Base-by-base conservation (phyloP, 2,329 filamentous ascomycete genomes). In the Colletotrichum gloeosporioides region DNA sequence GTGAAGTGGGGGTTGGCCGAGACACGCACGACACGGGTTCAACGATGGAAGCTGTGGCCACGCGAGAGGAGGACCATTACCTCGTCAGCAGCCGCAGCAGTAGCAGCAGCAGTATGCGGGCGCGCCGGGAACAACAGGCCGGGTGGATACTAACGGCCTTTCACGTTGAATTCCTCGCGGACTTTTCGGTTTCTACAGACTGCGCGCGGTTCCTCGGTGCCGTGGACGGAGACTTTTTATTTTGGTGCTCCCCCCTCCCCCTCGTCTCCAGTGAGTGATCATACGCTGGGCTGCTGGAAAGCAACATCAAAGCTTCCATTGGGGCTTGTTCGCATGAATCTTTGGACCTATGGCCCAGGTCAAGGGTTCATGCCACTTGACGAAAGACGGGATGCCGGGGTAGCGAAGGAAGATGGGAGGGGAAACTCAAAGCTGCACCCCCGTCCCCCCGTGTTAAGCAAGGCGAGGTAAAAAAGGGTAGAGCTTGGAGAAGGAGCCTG, bases 81-180 rank as follows among this genome's bases (percentile, higher is more conserved):
- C 69, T 64, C 59, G 59, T 53, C 39, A 49, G 39, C 39, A 49
- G 31, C 31, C 22, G 22, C 39, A 49, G 36, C 36, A 29, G 29
- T 15, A 53, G 44, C 34, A 16, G 34, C 44, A 53, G 73, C 62
- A 73, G 53, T 27, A 73, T 73, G 73, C 34, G 34, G 64, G 36
- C 29, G 36, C 29, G 64, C 64, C 71, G 70, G 74, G 59, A 76
- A 69, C 57, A 74, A 64, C 65, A 44, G 31, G 70, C 62, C 64
- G 39, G 65, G n/a, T 68, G 16, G 44, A 16, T 36, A 32, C 25
- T 6, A 49, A 22, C n/a, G n/a, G 44, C 44, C 29, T 8, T 62
- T 25, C 55, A 57, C n/a, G 34, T 73, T 31, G 71, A 63, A 53
- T 64, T 61, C 53, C 63, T 73, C 39, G 71, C 74, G 64, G 68